Conservation (phyloP, 192 early-diverging fungal species). For the Cladochytrium replicatum region DNA sequence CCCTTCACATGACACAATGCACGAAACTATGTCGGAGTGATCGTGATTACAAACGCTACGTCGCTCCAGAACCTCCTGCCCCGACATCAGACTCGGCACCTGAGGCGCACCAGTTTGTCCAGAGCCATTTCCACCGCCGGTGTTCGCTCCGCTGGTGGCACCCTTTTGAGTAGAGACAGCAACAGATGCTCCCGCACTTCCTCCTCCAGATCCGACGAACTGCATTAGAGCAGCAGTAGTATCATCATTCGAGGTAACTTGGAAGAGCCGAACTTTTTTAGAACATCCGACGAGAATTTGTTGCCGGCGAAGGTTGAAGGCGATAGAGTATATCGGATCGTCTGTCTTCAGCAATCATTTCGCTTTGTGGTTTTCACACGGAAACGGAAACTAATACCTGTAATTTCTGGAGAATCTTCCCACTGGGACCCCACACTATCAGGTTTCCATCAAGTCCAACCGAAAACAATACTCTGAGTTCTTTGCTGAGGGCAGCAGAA, state of each 20-base stretch:
- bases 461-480: slow-evolving; percentile 45
- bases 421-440: slow-evolving; percentile 42
- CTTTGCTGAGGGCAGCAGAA: slow-evolving; percentile 26
- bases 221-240: too few relatives aligned
- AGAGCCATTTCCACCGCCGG: too few relatives aligned
- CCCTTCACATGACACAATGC: slow-evolving; percentile 44
- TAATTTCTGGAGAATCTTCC: slow-evolving; percentile 43
- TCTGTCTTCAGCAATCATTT: slow-evolving; percentile 26
- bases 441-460: slow-evolving; percentile 42
- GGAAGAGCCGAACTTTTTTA: slow-evolving; percentile 45
- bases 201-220: not conserved
- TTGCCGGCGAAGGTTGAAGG: slow-evolving; percentile 45
- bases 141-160: too few relatives aligned
- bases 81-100: slow-evolving; percentile 1
- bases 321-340: slow-evolving; percentile 45
- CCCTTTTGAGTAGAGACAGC: too few relatives aligned
- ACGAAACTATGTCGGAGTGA: slow-evolving; percentile 46
- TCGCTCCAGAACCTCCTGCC: slow-evolving; percentile 31
- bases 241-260: slow-evolving; percentile 26
- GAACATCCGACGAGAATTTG: slow-evolving; percentile 45
- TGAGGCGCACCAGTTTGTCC: too few relatives aligned
- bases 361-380: not conserved
- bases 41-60: slow-evolving; percentile 27
- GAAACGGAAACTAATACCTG: slow-evolving; percentile 18
- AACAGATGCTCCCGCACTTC: not conserved